Evolutionary conservation across 2,329 filamentous ascomycete species (phyloP), one percentile per base, ranked within the genome.

Genomic region (Gaeumannomyces sp.): DNA sequence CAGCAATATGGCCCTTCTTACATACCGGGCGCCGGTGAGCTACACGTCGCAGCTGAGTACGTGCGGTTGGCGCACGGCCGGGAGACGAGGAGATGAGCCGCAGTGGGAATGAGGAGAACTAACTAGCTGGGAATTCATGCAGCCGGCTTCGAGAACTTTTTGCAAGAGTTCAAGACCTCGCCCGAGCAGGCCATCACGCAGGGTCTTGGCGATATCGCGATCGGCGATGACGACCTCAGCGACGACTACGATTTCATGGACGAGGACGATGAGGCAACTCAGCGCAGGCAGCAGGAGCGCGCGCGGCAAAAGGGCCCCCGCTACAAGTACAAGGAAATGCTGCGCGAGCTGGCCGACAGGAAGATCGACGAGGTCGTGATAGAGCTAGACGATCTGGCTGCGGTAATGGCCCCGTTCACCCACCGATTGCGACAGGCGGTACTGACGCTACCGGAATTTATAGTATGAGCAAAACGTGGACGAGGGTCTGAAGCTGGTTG

Each of bases 171-270:
- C 87, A 98, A 99, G 80, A 89, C 89, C 64, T 88, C 83, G 73
- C 90, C 80, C 65, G 86, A 83, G 76, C 85, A 83, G 66, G 85
- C 89, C 66, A 87, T 96, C 70, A 88, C 91, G 56, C 89, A 93
- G 74, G 93, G 93, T 59, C 84, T 99, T 61, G 88, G 92, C 70
- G 88, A 89, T 70, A 87, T 99, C 72, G 90, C 90, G 73, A 90
- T 99, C 69, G 90, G 93, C 75, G 93, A 92, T 73, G 90, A 96
- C 77, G 90, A 90, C 70, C 83, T 91, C 58, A 93, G 89, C 76
- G 93, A 97, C 72, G 92, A 97, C 72, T 92, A 97, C 75, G 93
- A 97, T 72, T 91, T 96, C 73, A 92, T 96, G 87, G 92, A 96
- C 74, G 90, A 93, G 71, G 85, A 87, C 67, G 89, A 91, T 68